These are phyloP conservation scores for Eucalyptus tenuipes DNA, from an alignment of 345 rosid species.

Conservation along the genomic window DNA sequence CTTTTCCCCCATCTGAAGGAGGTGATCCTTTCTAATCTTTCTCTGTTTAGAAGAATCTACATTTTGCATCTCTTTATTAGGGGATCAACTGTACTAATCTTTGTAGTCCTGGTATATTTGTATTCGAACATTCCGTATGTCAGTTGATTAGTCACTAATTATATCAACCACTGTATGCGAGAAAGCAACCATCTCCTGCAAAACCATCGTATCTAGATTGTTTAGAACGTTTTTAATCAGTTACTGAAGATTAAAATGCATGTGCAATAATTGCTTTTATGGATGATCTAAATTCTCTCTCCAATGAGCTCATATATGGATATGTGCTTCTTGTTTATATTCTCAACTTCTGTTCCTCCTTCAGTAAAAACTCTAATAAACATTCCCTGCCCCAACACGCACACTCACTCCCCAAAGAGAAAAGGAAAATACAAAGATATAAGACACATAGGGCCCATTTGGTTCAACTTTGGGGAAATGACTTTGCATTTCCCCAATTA, in stretches of 20 bases:
- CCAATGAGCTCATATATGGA: neutral
- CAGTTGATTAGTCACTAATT: neutral
- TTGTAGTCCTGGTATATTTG: neutral
- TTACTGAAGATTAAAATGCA: neutral
- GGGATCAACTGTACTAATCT: neutral
- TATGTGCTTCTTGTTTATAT: neutral
- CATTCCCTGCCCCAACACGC: neutral
- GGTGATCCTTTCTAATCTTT: slow-evolving; percentile 21
- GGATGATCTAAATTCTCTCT: neutral
- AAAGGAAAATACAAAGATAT: neutral
- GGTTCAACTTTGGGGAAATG: too few species aligned
- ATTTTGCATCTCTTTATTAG: neutral
- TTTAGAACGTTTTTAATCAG: neutral
- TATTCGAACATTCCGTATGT: neutral
- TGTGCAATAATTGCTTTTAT: neutral
- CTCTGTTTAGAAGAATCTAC: neutral
- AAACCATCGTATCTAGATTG: neutral
- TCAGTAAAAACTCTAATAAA: neutral
- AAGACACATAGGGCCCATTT: too few species aligned
- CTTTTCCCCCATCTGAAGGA: slow-evolving; percentile 68
- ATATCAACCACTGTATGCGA: neutral
- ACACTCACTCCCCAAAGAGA: neutral
- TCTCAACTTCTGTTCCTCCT: neutral
- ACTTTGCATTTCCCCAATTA: too few species aligned
- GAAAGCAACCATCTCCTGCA: neutral